Base-by-base conservation (phyloP, 192 early-diverging fungal genomes). In the Rhizoclosmatium sp. region DNA sequence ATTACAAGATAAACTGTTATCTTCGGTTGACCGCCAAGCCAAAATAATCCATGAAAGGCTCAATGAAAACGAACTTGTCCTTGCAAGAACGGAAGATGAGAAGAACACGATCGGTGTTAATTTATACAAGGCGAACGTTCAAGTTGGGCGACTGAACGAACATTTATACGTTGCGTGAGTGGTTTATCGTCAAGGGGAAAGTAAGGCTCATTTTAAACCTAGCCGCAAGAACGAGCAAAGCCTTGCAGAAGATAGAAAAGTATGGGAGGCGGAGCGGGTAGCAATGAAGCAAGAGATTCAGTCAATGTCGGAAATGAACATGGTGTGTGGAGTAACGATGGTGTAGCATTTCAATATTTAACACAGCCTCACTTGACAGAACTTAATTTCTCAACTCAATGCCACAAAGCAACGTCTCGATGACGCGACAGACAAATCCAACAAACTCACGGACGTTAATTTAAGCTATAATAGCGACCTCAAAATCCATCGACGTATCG, bases 401-500 rank as follows among this genome's bases (percentile, higher is more conserved):
- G 59, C 41, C 3, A 78, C 60, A 0, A 79, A 79, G 31, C 56
- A 44, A 14, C 62, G 75, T 47, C 75, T 87, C 4, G 83, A 88
- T 45, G 84, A 82, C 2, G 66, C 82, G 16, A 64, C 70, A 9
- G 46, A 71, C 3, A 85, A 85, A 40, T 31, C 83, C 14, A 54
- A 40, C 2, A 85, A 86, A 60, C 65, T 89, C 65, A 59, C 71
- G 2, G 82, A 86, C 39, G 84, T 89, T 62, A 89, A 88, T 49
- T 69, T 79, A 0, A 83, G 81, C 23, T 89, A 86, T 64, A 83
- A 61, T 46, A 81, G 83, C 3, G 86, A 83, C 46, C 61, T 89
- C 59, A 89, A 89, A 69, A 85, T 89, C 31, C 86, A 89, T 40
- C 66, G 78, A 41, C 78, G 85, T n/a, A 83, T 89, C 14, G 73